These are phyloP conservation scores for Camellia sinensis DNA, from an alignment of 148 eudicot species.

Conservation along the genomic window DNA sequence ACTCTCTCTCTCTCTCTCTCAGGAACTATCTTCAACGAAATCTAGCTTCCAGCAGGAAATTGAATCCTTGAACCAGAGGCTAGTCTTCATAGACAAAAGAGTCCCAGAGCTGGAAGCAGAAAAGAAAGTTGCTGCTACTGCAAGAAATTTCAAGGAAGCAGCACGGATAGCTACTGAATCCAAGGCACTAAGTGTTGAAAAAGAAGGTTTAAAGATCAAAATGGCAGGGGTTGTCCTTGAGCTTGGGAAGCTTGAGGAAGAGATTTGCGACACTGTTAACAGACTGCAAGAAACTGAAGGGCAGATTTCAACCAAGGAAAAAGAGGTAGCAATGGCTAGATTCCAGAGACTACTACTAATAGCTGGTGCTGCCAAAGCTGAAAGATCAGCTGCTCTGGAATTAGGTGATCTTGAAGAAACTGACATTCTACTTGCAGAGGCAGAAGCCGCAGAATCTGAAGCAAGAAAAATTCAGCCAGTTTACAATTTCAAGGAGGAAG, in stretches of 20 bases:
- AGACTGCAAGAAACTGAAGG: slow-evolving; percentile 51
- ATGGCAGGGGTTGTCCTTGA: slow-evolving; percentile 33
- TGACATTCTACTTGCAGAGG: slow-evolving; percentile 61
- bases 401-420: slow-evolving; percentile 69
- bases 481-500: slow-evolving; percentile 38
- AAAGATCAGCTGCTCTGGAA: slow-evolving; percentile 62
- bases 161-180: slow-evolving; percentile 71
- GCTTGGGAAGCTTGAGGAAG: slow-evolving; percentile 47
- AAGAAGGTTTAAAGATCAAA: slow-evolving; percentile 41
- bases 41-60: slow-evolving; percentile 58
- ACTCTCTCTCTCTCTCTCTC: slow-evolving; percentile 4
- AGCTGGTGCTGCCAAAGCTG: slow-evolving; percentile 50
- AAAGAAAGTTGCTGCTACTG: slow-evolving; percentile 73
- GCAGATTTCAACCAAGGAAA: slow-evolving; percentile 48
- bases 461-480: slow-evolving; percentile 52
- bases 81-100: slow-evolving; percentile 63
- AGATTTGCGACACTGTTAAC: slow-evolving; percentile 37
- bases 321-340: slow-evolving; percentile 55
- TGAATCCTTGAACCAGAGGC: slow-evolving; percentile 56
- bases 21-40: slow-evolving; percentile 67
- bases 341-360: slow-evolving; percentile 53
- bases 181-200: slow-evolving; percentile 56
- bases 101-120: slow-evolving; percentile 77
- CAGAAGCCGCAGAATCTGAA: slow-evolving; percentile 58
- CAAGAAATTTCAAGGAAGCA: slow-evolving; percentile 80